Percentiles rank a stretch among this genome's conserved stretches.
phyloP scores from a whole-genome alignment of 2,329 filamentous ascomycete species.

The Nigrospora sphaerica region DNA sequence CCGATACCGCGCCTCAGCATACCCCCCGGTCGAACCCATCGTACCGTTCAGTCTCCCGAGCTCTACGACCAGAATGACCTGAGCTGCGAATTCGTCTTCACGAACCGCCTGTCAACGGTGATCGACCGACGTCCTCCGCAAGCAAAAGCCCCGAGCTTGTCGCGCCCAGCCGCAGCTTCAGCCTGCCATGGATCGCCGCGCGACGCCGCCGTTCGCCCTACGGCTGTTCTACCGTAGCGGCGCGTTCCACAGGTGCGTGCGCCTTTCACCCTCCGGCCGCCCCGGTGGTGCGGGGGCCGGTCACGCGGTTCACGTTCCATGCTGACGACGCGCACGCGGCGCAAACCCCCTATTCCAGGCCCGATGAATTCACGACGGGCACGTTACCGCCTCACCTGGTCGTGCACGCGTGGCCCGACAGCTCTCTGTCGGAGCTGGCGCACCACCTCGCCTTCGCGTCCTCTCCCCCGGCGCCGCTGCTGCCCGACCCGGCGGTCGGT shows the following conservation, averaged over 20 bases:
- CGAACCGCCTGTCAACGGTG: too few species aligned
- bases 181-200: conserved; percentile 54
- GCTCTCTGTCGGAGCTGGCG: conserved; percentile 74
- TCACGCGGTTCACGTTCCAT: not conserved
- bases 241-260: conserved; percentile 55
- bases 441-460: conserved; percentile 66
- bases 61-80: not conserved
- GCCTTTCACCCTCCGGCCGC: not conserved
- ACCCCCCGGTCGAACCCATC: too few species aligned
- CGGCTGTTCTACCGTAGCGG: conserved; percentile 77
- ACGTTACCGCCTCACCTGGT: conserved; percentile 61
- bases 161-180: not conserved
- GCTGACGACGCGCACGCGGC: not conserved
- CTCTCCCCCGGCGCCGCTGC: conserved; percentile 39
- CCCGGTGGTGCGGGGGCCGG: not conserved
- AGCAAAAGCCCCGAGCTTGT: too few species aligned
- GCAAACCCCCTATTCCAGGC: conserved; percentile 36
- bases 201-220: conserved; percentile 73
- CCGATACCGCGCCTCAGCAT: too few species aligned
- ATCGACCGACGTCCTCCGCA: too few species aligned
- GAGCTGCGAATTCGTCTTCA: not conserved
- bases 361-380: conserved; percentile 60
- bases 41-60: too few species aligned
- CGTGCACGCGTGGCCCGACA: conserved; percentile 81
- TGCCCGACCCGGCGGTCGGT: conserved; percentile 70